Evolutionary conservation across 306 rosid genomes (phyloP).

Genomic region (Quercus agrifolia): DNA sequence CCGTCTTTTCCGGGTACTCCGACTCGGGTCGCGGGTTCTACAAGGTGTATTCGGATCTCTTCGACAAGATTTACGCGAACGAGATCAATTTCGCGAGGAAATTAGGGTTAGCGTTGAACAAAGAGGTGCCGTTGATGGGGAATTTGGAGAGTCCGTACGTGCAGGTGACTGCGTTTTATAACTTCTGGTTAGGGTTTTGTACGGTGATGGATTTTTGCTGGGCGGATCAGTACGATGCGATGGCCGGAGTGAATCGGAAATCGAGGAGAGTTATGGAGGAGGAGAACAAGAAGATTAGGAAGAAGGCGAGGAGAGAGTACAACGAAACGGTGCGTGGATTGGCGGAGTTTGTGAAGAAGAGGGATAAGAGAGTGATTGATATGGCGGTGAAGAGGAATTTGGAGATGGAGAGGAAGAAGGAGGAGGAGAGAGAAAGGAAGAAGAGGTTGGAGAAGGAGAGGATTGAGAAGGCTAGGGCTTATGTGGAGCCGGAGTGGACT

Average conservation of each 20-base stretch:
- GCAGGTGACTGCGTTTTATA: slow-evolving; percentile 79
- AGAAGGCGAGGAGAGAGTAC: slow-evolving; percentile 81
- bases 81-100: slow-evolving; percentile 64
- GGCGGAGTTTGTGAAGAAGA: slow-evolving; percentile 94
- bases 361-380: slow-evolving; percentile 93
- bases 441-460: slow-evolving; percentile 66
- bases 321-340: slow-evolving; percentile 85
- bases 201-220: slow-evolving; percentile 91
- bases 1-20: slow-evolving; percentile 68
- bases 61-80: slow-evolving; percentile 59
- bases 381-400: slow-evolving; percentile 69
- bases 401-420: slow-evolving; percentile 68
- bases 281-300: slow-evolving; percentile 85
- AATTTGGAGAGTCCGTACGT: slow-evolving; percentile 69
- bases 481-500: slow-evolving; percentile 83
- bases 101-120: slow-evolving; percentile 55
- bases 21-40: slow-evolving; percentile 70
- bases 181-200: slow-evolving; percentile 76
- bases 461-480: slow-evolving; percentile 63
- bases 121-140: slow-evolving; percentile 79
- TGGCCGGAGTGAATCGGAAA: slow-evolving; percentile 76
- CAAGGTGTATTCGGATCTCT: slow-evolving; percentile 64
- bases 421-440: slow-evolving; percentile 74
- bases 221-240: slow-evolving; percentile 75
- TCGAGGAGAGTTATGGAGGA: slow-evolving; percentile 90